Evolutionary conservation across 192 early-diverging fungal species (phyloP), one percentile per base, ranked within the genome.

Genomic region (Rhizophagus sp.): DNA sequence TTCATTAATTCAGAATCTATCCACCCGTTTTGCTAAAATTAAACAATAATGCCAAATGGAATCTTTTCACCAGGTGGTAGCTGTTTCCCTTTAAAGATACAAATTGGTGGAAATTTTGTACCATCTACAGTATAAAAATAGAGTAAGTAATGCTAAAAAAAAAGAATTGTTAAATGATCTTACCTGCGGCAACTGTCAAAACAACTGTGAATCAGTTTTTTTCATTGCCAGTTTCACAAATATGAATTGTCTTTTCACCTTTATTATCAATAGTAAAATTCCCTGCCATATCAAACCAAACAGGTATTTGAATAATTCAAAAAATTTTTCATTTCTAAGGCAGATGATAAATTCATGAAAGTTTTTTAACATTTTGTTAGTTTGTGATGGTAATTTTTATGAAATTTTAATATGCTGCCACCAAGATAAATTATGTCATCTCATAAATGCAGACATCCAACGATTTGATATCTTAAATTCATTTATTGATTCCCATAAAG

Each of bases 181-280:
- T 36, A 36, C 7, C 39, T n/a, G 71, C 71, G 13, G 13, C 0
- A 47, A 33, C 36, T 50, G 49, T 73, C 1, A 73, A 52, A 27
- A 73, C 71, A n/a, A 73, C 67, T 7, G 36, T 73, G 19, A 73
- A 73, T 52, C 71, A 11, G 19, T 50, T 73, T 19, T 73, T 73
- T 13, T 73, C 71, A 52, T 73, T 73, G 4, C n/a, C 47, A 24
- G 71, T 73, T 44, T 12, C 13, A 22, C 71, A 1, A 50, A 73
- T 47, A 27, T 73, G 71, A 47, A 73, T 41, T 52, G 47, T 73
- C 2, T 73, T 73, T n/a, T 33, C 47, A 27, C 71, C 15, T 52
- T 17, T 73, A 7, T 8, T 9, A 24, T 73, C 44, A 13, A 73
- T n/a, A 22, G 24, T 73, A 5, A 50, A 36, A 2, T 36, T 36